phyloP scores from a whole-genome alignment of 352 stramenopile species.

The Pythium brachiatum region DNA sequence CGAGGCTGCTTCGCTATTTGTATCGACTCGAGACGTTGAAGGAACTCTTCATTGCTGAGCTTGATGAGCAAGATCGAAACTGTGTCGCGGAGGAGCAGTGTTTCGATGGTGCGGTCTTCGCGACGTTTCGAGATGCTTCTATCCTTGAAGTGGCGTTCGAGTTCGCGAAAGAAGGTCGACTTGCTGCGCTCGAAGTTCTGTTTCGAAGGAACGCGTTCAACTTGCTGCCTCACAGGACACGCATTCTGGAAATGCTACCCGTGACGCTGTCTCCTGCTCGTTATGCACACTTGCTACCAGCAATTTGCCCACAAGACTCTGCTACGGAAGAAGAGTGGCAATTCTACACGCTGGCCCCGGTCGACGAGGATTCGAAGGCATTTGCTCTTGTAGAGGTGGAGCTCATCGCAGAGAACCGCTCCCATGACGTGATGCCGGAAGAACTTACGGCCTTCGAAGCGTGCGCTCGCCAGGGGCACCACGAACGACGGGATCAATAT shows the following conservation, averaged over 20 bases:
- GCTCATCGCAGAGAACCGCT: slow-evolving; percentile 38
- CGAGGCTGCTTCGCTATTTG: slow-evolving; percentile 17
- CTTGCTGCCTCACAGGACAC: slow-evolving; percentile 42
- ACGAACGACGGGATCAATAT: slow-evolving; percentile 34
- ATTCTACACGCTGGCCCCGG: slow-evolving; percentile 38
- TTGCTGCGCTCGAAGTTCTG: slow-evolving; percentile 42
- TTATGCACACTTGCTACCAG: slow-evolving; percentile 53
- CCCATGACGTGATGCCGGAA: slow-evolving; percentile 38
- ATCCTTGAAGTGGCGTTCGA: slow-evolving; percentile 40
- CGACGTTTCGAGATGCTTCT: slow-evolving; percentile 29
- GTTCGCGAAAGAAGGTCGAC: slow-evolving; percentile 47
- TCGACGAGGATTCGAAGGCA: slow-evolving; percentile 1
- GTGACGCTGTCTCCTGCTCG: slow-evolving; percentile 31
- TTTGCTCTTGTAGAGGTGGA: slow-evolving; percentile 20
- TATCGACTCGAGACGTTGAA: slow-evolving; percentile 29
- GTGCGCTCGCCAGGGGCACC: slow-evolving; percentile 19
- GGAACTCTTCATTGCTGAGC: slow-evolving; percentile 17
- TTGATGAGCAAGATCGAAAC: slow-evolving; percentile 13
- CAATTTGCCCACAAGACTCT: slow-evolving; percentile 21
- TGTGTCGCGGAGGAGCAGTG: slow-evolving; percentile 25
- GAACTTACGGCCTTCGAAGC: slow-evolving; percentile 42
- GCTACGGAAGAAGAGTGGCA: slow-evolving; percentile 30
- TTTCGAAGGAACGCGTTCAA: slow-evolving; percentile 53
- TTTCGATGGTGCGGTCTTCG: slow-evolving; percentile 44
- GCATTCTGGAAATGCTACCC: slow-evolving; percentile 49